Base-by-base conservation (phyloP, 805 yeast genomes). In the Saccharomyces jurei region DNA sequence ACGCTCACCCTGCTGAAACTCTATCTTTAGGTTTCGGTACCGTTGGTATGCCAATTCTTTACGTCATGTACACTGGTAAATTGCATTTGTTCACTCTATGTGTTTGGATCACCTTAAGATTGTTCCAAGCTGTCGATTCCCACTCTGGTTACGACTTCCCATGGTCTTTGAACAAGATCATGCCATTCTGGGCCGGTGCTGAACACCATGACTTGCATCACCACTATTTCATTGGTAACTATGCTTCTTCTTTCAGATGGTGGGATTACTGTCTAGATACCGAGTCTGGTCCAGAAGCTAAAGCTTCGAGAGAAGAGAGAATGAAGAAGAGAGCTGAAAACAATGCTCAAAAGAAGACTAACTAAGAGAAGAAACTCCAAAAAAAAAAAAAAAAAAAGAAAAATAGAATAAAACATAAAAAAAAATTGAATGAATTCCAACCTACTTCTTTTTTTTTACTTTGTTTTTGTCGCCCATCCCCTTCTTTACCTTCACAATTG, bases 91-190 rank as follows among this genome's bases (percentile, higher is more conserved):
- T 88, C 75, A 92, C 98, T n/a, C 81, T 91, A 56, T 84, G 89
- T 66, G 60, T 82, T 54, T 92, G 98, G 98, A 86, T 92, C 66
- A 78, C 87, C 8, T 74, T 89, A 64, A 83, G 98, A 73, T 81
- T 92, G 63, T 84, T 87, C 77, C 99, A 92, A 78, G 99, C 99
- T 28, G 92, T 92, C 56, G 99, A 92, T 71, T 86, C 97, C 27
- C 99, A 92, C 73, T 90, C 97, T 11, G 99, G 98, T 56, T 94
- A 92, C 73, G 98, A 92, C 70, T 92, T 92, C 82, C 98, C 99
- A 59, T 84, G 95, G 89, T 89, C 97, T 4, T 78, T 92, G 67
- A 94, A 89, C 74, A 89, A 90, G 69, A 83, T 92, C 73, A 70
- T 92, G 57, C 97, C 97, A 50, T 81, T 94, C 74, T 91, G 98